phyloP scores from a whole-genome alignment of 495 filamentous ascomycete species.

The Tuber indicum region DNA sequence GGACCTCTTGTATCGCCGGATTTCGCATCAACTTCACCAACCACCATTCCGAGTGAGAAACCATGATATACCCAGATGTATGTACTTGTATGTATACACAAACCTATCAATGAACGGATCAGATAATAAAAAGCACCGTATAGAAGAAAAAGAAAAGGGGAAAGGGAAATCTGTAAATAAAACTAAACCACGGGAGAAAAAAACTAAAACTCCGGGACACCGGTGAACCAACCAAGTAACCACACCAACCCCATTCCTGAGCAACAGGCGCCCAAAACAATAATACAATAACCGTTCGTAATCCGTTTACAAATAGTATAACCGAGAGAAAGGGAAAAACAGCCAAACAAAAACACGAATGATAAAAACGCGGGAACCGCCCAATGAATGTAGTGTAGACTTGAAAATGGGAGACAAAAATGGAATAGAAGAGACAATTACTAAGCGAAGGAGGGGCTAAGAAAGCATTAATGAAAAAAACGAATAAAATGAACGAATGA shows the following conservation, averaged over 20 bases:
- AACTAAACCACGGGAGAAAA: not conserved
- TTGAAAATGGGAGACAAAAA: not conserved
- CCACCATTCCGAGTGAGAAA: not conserved
- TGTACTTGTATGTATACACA: constrained; percentile 3
- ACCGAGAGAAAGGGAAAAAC: constrained; percentile 4
- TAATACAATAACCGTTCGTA: not conserved
- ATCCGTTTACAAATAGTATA: constrained; percentile 4
- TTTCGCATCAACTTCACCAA: not conserved
- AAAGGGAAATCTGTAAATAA: constrained; percentile 1
- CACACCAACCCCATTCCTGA: not conserved
- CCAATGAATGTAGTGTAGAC: not conserved
- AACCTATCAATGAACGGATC: not conserved
- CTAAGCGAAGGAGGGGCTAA: not conserved
- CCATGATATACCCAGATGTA: not conserved
- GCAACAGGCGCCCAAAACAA: not conserved
- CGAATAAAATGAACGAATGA: not conserved
- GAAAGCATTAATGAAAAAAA: not conserved
- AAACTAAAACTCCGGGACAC: constrained; percentile 12
- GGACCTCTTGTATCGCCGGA: not conserved
- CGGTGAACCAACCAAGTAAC: constrained; percentile 1
- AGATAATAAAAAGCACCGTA: constrained; percentile 4
- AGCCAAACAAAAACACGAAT: not conserved
- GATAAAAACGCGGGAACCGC: not conserved
- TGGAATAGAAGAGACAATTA: not conserved
- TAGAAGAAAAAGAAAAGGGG: not conserved